phyloP scores from a whole-genome alignment of 2,329 filamentous ascomycete species.

The Ascochyta lentis region DNA sequence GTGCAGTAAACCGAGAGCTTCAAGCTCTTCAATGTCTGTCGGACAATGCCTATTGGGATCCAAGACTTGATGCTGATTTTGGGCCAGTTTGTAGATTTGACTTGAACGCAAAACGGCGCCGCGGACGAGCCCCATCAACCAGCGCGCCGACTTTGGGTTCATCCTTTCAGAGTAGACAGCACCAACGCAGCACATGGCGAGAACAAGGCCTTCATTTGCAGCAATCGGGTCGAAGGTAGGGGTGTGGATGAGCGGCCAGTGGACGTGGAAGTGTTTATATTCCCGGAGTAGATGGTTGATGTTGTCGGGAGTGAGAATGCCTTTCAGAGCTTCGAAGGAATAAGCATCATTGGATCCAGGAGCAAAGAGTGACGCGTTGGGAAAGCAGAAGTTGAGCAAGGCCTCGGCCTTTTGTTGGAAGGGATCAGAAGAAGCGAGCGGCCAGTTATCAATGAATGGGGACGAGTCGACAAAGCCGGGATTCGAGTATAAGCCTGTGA shows the following conservation, averaged over 20 bases:
- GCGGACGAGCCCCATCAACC: conserved; percentile 70
- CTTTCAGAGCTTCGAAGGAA: conserved; percentile 60
- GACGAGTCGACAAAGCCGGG: conserved; percentile 51
- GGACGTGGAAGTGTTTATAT: conserved; percentile 75
- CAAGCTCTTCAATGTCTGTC: conserved; percentile 67
- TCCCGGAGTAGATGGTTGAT: conserved; percentile 74
- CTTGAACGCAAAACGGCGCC: conserved; percentile 65
- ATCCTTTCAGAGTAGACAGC: conserved; percentile 75
- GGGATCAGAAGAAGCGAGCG: conserved; percentile 50
- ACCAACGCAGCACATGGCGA: conserved; percentile 75
- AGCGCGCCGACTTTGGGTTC: conserved; percentile 66
- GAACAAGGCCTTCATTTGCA: conserved; percentile 70
- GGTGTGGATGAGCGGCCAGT: conserved; percentile 76
- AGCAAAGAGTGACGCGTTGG: conserved; percentile 46
- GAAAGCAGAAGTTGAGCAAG: conserved; percentile 60
- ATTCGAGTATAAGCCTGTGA: conserved; percentile 57
- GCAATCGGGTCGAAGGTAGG: conserved; percentile 72
- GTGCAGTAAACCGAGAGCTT: conserved; percentile 69
- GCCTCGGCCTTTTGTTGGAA: conserved; percentile 55
- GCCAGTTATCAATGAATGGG: conserved; percentile 51
- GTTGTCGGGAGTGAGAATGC: conserved; percentile 70
- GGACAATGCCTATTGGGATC: conserved; percentile 49
- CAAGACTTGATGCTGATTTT: conserved; percentile 47
- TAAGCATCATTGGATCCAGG: conserved; percentile 48
- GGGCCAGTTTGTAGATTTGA: conserved; percentile 55